Percentiles rank a stretch among this genome's conserved stretches.
Evolutionary conservation across 1,139 yeast genomes (phyloP).

Genomic region (Suhomyces yuchorum): DNA sequence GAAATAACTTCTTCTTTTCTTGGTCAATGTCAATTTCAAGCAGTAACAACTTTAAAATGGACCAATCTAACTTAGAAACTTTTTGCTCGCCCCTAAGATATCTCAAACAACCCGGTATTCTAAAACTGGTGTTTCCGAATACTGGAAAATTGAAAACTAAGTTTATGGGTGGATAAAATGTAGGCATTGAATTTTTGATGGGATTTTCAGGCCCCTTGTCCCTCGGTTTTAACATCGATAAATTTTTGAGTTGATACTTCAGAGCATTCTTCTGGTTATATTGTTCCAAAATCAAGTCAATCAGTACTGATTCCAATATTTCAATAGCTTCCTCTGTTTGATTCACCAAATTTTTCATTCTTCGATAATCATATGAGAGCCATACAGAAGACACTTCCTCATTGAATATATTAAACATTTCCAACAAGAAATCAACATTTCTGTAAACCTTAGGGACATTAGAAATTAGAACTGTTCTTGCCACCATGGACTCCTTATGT

Average conservation of each 20-base stretch:
- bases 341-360: constrained; percentile 31
- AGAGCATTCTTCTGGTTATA: background rate
- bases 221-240: too few species aligned
- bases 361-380: constrained; percentile 50
- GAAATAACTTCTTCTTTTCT: constrained; percentile 23
- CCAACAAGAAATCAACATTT: constrained; percentile 26
- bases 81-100: constrained; percentile 25
- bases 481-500: constrained; percentile 29
- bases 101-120: constrained; percentile 37
- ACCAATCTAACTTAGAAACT: constrained; percentile 32
- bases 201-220: too few species aligned
- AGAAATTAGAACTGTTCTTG: constrained; percentile 48
- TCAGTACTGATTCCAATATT: constrained; percentile 41
- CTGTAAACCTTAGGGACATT: constrained; percentile 47
- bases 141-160: constrained; percentile 25
- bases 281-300: background rate
- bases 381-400: constrained; percentile 53
- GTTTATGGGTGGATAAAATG: constrained; percentile 41
- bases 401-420: constrained; percentile 38
- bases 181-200: constrained; percentile 8
- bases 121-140: constrained; percentile 27
- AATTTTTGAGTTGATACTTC: too few species aligned
- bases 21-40: constrained; percentile 24
- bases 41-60: constrained; percentile 23
- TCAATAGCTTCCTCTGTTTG: constrained; percentile 37